A percentile compares a stretch with the other conserved stretches of the same genome.
These are phyloP conservation scores for Aspergillus campestris DNA, from an alignment of 495 filamentous ascomycete genomes.

Conservation along the genomic window DNA sequence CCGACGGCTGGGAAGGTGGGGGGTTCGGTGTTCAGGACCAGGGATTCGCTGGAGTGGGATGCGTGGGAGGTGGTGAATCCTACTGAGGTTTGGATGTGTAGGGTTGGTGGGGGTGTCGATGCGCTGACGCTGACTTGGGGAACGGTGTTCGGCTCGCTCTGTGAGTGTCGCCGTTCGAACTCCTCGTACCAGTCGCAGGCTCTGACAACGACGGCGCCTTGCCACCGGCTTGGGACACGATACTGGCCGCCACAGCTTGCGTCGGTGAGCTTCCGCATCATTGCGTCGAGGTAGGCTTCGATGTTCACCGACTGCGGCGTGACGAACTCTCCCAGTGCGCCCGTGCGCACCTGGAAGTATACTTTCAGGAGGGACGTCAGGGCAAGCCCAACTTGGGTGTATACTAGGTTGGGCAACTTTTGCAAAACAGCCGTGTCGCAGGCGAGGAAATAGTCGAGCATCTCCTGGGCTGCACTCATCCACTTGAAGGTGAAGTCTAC, in stretches of 20 bases:
- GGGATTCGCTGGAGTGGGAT: conserved; percentile 7
- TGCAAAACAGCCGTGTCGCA: conserved; percentile 34
- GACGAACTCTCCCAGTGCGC: conserved; percentile 36
- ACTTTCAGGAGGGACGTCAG: conserved; percentile 43
- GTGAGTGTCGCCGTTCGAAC: conserved; percentile 19
- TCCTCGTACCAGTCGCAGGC: conserved; percentile 30
- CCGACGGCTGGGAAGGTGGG: conserved; percentile 19
- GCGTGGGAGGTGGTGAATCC: conserved; percentile 6
- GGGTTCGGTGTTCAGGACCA: conserved; percentile 10
- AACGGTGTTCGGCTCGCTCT: conserved; percentile 2
- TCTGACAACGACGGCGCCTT: conserved; percentile 27
- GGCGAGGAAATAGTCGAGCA: conserved; percentile 38
- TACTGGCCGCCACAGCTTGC: conserved; percentile 32
- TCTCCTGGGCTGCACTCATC: conserved; percentile 40
- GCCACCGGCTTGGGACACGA: conserved; percentile 31
- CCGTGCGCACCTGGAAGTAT: conserved; percentile 38
- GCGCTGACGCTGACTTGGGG: neutral
- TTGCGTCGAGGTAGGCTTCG: conserved; percentile 35
- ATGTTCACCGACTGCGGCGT: conserved; percentile 34
- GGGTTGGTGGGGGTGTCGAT: conserved; percentile 3
- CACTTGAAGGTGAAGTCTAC: conserved; percentile 42
- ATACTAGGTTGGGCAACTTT: conserved; percentile 38
- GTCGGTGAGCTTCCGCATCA: conserved; percentile 29
- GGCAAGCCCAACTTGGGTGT: conserved; percentile 34
- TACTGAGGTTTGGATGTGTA: conserved; percentile 4